These are phyloP conservation scores for Botrytis tulipae DNA, from an alignment of 2,329 filamentous ascomycete species.

Conservation along the genomic window DNA sequence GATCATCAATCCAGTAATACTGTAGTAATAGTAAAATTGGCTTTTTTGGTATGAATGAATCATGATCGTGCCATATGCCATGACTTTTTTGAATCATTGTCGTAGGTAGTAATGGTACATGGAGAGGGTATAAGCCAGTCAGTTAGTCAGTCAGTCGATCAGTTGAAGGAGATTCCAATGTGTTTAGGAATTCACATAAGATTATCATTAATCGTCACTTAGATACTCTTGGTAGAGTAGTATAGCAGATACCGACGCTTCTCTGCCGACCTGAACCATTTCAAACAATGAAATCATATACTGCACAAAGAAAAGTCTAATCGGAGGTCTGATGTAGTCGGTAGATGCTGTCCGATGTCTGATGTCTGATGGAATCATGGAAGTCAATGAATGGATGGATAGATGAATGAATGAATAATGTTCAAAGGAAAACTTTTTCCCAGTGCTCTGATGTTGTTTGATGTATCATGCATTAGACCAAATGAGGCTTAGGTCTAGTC, in stretches of 20 bases:
- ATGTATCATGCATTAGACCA: not conserved
- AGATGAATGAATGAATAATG: not conserved
- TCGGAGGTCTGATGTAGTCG: not conserved
- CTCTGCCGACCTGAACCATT: not conserved
- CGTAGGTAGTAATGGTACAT: not conserved
- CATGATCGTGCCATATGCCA: not conserved
- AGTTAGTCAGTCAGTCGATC: not conserved
- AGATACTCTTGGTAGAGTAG: not conserved
- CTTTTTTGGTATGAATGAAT: slow-evolving; percentile 1
- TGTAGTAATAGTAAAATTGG: not conserved
- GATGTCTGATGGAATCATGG: not conserved
- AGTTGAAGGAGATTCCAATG: not conserved
- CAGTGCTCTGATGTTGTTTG: slow-evolving; percentile 15
- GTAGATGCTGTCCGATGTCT: not conserved
- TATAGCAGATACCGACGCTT: not conserved
- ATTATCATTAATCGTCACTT: not conserved
- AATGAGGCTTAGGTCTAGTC: not conserved
- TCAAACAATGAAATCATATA: not conserved
- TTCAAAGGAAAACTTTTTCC: not conserved
- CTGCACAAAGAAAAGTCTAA: not conserved
- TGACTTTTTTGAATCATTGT: not conserved
- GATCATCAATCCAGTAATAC: not conserved
- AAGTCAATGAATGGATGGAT: not conserved
- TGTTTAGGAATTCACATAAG: not conserved
- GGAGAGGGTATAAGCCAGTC: no score